phyloP scores from a whole-genome alignment of 176 grass and related monocot genomes.

The Typha latifolia region DNA sequence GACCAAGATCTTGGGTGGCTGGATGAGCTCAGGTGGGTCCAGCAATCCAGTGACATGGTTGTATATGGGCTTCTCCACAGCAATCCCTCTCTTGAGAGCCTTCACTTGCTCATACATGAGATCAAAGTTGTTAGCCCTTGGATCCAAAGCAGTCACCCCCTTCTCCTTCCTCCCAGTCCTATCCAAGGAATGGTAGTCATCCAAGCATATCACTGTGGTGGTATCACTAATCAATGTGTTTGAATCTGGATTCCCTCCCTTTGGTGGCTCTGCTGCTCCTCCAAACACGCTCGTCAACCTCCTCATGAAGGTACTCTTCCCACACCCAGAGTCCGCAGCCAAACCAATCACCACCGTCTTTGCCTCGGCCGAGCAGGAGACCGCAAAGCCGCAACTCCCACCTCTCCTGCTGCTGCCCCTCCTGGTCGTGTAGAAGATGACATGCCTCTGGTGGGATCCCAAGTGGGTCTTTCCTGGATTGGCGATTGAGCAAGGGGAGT shows the following conservation, averaged over 20 bases:
- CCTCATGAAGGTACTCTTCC: constrained; percentile 94
- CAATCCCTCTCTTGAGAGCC: constrained; percentile 58
- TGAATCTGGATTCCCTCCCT: constrained; percentile 74
- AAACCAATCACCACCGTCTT: constrained; percentile 81
- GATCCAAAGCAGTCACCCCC: constrained; percentile 70
- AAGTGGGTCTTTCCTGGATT: constrained; percentile 16
- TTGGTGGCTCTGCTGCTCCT: constrained; percentile 73
- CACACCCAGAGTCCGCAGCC: constrained; percentile 83
- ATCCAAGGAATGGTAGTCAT: constrained; percentile 91
- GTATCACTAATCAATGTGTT: constrained; percentile 89
- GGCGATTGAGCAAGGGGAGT: constrained; percentile 47
- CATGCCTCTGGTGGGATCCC: constrained; percentile 38
- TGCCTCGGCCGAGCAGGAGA: constrained; percentile 35
- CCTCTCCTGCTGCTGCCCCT: constrained; percentile 13
- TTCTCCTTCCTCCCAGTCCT: constrained; percentile 77
- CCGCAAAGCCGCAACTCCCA: constrained; percentile 22
- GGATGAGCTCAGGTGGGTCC: constrained; percentile 73
- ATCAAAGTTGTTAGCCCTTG: constrained; percentile 77
- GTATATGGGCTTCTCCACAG: constrained; percentile 81
- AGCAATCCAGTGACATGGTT: constrained; percentile 77
- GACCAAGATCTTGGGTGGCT: constrained; percentile 80
- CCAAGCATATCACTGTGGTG: constrained; percentile 82
- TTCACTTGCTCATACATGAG: constrained; percentile 98
- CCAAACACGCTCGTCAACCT: constrained; percentile 87
- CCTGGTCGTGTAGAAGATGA: constrained; percentile 48